Base-by-base conservation (phyloP, 73 alveolate species). In the Urostyla sp. region DNA sequence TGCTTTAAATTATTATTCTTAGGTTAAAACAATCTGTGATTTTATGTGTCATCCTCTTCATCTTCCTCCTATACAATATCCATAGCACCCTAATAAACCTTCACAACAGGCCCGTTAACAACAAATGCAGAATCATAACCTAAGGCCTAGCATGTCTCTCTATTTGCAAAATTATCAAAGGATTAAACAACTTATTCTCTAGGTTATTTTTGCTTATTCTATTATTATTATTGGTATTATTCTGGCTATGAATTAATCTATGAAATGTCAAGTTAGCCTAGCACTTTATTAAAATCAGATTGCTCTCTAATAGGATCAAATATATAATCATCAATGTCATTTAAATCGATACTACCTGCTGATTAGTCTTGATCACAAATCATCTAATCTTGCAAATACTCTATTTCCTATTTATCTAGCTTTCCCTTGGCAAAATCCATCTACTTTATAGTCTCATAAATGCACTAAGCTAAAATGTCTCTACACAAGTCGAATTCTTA, bases 101-200 rank as follows among this genome's bases (percentile, higher is more conserved):
- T 75, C n/a, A 75, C 66, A 23, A 57, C 35, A 7, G 78, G 76
- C n/a, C 87, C 76, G 27, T 54, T 35, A 0, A 45, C 57, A 31
- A 83, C 72, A 40, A 83, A 83, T 35, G 80, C 44, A 13, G 82
- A 34, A 24, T 72, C 83, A 26, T 83, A 83, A 20, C 55, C 18
- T 46, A 72, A 60, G n/a, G 87, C 92, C 56, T 83, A 40, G 44
- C 79, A 43, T 63, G 61, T n/a, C 15, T 5, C 16, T 31, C 48
- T 46, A 8, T n/a, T 40, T 2, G 79, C 79, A 63, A 5, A 10
- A n/a, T n/a, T n/a, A n/a, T n/a, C n/a, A n/a, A n/a, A n/a, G n/a
- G n/a, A n/a, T n/a, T n/a, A n/a, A n/a, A n/a, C n/a, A n/a, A n/a
- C n/a, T n/a, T n/a, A n/a, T n/a, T n/a, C n/a, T n/a, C n/a, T n/a